Percentiles rank a stretch among this genome's conserved stretches.
These are phyloP conservation scores for Ophiosphaerella narmari DNA, from an alignment of 2,329 filamentous ascomycete genomes.

Conservation along the genomic window DNA sequence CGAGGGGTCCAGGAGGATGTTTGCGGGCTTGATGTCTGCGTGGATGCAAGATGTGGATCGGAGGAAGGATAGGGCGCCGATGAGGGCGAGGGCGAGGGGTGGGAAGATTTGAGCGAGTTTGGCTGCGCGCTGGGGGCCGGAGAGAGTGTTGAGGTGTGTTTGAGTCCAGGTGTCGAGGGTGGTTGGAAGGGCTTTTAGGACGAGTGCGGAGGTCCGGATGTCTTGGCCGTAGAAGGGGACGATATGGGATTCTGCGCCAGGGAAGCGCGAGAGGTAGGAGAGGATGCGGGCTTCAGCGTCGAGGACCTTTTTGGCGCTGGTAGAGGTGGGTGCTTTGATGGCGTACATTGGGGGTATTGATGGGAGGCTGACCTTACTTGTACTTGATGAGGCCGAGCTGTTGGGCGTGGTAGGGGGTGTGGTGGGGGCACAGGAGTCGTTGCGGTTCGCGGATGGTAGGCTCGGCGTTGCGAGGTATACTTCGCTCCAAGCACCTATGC, in stretches of 20 bases:
- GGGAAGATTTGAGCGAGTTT: conserved; percentile 48
- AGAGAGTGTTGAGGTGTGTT: conserved; percentile 33
- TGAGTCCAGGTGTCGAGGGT: conserved; percentile 41
- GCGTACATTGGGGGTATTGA: conserved; percentile 32
- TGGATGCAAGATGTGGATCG: conserved; percentile 46
- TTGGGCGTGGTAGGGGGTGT: conserved; percentile 38
- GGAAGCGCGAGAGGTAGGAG: conserved; percentile 37
- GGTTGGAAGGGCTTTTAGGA: conserved; percentile 39
- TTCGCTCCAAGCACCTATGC: conserved; percentile 44
- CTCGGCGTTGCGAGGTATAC: conserved; percentile 40
- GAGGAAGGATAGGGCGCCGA: conserved; percentile 50
- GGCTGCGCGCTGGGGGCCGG: conserved; percentile 33
- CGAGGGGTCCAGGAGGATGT: conserved; percentile 45
- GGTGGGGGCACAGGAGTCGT: conserved; percentile 8
- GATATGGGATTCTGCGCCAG: conserved; percentile 26
- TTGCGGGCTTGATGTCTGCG: conserved; percentile 55
- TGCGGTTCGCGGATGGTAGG: conserved; percentile 11
- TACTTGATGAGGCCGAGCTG: conserved; percentile 20
- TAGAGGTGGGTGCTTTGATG: conserved; percentile 40
- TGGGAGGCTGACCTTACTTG: conserved; percentile 12
- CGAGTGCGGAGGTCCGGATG: conserved; percentile 30
- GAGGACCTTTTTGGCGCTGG: conserved; percentile 37
- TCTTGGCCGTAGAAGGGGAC: conserved; percentile 43
- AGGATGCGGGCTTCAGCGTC: conserved; percentile 38
- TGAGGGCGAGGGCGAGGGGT: conserved; percentile 45